Percentiles rank a stretch among this genome's conserved stretches.
phyloP scores from a whole-genome alignment of 2,329 filamentous ascomycete genomes.

The Colletotrichum cordylinicola region DNA sequence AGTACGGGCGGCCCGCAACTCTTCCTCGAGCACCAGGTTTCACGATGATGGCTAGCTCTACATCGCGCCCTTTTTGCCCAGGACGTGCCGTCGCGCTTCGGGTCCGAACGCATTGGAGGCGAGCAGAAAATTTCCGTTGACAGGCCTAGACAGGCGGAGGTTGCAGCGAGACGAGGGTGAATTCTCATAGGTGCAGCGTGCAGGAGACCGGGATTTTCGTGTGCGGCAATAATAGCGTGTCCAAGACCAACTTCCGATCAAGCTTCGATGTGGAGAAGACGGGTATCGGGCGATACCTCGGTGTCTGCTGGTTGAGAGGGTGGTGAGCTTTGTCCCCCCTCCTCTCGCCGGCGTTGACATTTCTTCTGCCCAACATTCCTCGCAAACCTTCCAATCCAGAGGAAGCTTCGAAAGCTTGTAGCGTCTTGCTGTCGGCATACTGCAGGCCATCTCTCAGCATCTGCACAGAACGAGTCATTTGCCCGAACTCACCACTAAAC shows the following conservation, averaged over 20 bases:
- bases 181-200: background rate
- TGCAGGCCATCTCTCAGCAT: background rate
- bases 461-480: background rate
- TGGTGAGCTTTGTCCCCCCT: background rate
- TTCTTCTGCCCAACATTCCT: background rate
- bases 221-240: background rate
- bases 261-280: background rate
- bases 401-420: background rate
- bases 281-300: background rate
- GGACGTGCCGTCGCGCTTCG: background rate
- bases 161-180: background rate
- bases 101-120: background rate
- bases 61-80: background rate
- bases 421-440: background rate
- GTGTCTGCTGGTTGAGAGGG: background rate
- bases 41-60: background rate
- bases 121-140: background rate
- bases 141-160: background rate
- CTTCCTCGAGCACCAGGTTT: background rate
- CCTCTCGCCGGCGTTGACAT: background rate
- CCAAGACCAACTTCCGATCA: background rate
- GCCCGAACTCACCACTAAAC: background rate
- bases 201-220: background rate
- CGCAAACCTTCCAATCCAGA: background rate
- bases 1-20: background rate